These are phyloP conservation scores for Ilyonectria mors-panacis DNA, from an alignment of 2,329 filamentous ascomycete species.

Conservation along the genomic window DNA sequence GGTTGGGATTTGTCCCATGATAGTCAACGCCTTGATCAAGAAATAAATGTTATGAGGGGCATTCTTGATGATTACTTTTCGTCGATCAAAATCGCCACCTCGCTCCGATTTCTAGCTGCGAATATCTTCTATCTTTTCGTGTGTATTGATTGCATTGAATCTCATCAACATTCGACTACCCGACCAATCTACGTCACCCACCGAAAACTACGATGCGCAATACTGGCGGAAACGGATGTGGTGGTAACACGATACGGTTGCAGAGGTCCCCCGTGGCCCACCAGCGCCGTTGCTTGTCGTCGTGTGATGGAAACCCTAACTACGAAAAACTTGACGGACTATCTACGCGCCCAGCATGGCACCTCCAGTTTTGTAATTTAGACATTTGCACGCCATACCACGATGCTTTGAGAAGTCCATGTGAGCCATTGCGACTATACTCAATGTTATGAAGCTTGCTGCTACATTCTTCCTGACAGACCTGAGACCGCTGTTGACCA, in stretches of 20 bases:
- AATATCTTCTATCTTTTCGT: not conserved
- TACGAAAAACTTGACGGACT: slow-evolving; percentile 61
- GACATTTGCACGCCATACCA: slow-evolving; percentile 15
- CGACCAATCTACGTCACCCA: slow-evolving; percentile 7
- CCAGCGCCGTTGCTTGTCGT: slow-evolving; percentile 62
- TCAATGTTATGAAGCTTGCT: too few species aligned
- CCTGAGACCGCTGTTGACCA: too few species aligned
- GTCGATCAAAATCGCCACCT: slow-evolving; percentile 15
- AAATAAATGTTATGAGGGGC: slow-evolving; percentile 19
- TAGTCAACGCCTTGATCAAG: slow-evolving; percentile 14
- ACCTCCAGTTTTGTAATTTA: slow-evolving; percentile 53
- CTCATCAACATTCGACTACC: slow-evolving; percentile 11
- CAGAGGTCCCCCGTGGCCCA: slow-evolving; percentile 48
- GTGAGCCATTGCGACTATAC: too few species aligned
- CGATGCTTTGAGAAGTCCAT: too few species aligned
- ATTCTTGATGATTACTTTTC: slow-evolving; percentile 24
- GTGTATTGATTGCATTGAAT: not conserved
- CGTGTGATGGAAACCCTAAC: slow-evolving; percentile 65
- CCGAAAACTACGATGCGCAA: slow-evolving; percentile 38
- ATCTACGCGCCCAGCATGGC: slow-evolving; percentile 58
- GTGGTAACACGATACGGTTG: not conserved
- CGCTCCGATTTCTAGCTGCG: slow-evolving; percentile 1
- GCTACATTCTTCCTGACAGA: too few species aligned
- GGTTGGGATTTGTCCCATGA: slow-evolving; percentile 13
- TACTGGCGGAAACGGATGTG: slow-evolving; percentile 42